A percentile compares a stretch with the other conserved stretches of the same genome.
Evolutionary conservation across 345 rosid genomes (phyloP).

Genomic region (Erucastrum elatum): DNA sequence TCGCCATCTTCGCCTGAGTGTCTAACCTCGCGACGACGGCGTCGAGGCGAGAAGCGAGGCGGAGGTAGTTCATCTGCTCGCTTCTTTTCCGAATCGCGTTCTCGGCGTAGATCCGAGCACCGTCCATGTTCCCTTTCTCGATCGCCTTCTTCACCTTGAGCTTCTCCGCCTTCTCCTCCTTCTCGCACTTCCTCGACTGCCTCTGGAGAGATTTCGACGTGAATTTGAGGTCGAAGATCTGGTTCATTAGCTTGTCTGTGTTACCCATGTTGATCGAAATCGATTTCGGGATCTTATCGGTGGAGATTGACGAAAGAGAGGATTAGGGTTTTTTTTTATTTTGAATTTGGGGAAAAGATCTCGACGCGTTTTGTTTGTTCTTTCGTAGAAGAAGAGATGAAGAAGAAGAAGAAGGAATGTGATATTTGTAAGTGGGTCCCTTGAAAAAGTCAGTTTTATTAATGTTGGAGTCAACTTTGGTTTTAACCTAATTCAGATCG

Average conservation of each 20-base stretch:
- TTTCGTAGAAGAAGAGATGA: constrained; percentile 1
- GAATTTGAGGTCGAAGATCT: constrained; percentile 93
- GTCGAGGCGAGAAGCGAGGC: constrained; percentile 88
- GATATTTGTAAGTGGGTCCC: neutral
- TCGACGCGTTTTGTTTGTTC: constrained; percentile 19
- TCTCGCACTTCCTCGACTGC: constrained; percentile 93
- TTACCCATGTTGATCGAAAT: constrained; percentile 57
- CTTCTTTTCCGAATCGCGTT: constrained; percentile 90
- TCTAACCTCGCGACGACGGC: constrained; percentile 96
- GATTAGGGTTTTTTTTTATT: constrained; percentile 28
- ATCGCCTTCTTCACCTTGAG: constrained; percentile 96
- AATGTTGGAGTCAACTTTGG: constrained; percentile 19
- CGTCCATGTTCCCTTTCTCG: constrained; percentile 98
- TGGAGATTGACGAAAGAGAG: neutral
- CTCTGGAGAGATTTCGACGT: constrained; percentile 90
- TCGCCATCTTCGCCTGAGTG: constrained; percentile 94
- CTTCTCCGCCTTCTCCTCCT: constrained; percentile 97
- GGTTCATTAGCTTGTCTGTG: constrained; percentile 89
- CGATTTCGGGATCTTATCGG: neutral
- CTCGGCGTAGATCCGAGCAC: constrained; percentile 98
- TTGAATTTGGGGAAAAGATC: constrained; percentile 21
- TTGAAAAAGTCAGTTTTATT: neutral
- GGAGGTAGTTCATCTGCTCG: constrained; percentile 98
- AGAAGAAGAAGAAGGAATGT: neutral
- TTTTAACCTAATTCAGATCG: constrained; percentile 13